phyloP scores from a whole-genome alignment of 805 yeast species.

The Hanseniaspora occidentalis region DNA sequence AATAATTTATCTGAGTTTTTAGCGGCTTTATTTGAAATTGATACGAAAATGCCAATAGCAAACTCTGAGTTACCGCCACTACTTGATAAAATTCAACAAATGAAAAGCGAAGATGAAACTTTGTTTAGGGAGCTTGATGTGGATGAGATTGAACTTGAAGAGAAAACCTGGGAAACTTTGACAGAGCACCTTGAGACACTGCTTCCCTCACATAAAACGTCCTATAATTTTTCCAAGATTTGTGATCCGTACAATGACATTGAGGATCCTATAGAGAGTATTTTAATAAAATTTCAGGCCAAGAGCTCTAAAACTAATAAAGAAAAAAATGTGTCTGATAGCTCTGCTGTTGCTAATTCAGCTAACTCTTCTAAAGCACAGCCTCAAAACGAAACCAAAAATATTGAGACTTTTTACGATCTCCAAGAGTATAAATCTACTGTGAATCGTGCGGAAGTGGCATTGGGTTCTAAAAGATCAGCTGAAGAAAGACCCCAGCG shows the following conservation, averaged over 20 bases:
- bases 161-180: slow-evolving; percentile 21
- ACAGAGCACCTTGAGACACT: slow-evolving; percentile 15
- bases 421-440: no score
- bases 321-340: no score
- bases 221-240: slow-evolving; percentile 22
- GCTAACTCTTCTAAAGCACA: no score
- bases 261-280: slow-evolving; percentile 34
- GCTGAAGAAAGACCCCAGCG: slow-evolving; percentile 22
- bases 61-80: slow-evolving; percentile 14
- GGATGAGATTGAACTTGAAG: slow-evolving; percentile 13
- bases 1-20: not conserved
- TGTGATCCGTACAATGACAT: slow-evolving; percentile 42
- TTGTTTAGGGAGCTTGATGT: slow-evolving; percentile 26
- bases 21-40: not conserved
- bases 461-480: slow-evolving; percentile 9
- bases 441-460: no score
- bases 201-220: slow-evolving; percentile 28
- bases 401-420: no score
- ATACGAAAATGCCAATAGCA: not conserved
- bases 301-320: no score
- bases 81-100: slow-evolving; percentile 22
- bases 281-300: slow-evolving; percentile 12
- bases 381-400: no score
- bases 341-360: no score
- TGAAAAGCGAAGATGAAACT: slow-evolving; percentile 25